Base-by-base conservation (phyloP, 495 filamentous ascomycete species). In the Lichina pygmaea region DNA sequence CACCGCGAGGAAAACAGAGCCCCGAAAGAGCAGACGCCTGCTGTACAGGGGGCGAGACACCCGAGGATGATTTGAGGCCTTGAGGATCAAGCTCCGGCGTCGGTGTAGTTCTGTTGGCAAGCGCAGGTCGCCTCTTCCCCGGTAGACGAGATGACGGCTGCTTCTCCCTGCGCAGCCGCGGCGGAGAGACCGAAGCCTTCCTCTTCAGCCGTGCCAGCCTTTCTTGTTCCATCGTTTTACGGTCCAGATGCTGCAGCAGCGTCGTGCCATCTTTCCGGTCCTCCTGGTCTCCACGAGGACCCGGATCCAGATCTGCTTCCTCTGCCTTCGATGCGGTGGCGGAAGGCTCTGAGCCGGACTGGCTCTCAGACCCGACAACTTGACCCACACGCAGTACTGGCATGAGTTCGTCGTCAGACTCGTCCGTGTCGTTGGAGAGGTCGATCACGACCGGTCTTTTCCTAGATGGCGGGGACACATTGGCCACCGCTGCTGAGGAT, bases 171-270 rank as follows among this genome's bases (percentile, higher is more conserved):
- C 13, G 36, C 10, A 39, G 53, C 0, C 77, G 81, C 8, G 65
- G 62, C 41, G 64, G 63, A 8, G 63, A 59, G n/a, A 57, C 58
- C 8, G 53, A 43, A n/a, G 66, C 60, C 55, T 78, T 73, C 48
- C 75, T 63, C 51, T 79, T 78, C 6, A 68, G 48, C 36, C 86
- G 67, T 13, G 75, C 77, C 8, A 93, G 66, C 16, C 86, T 70
- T 52, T 91, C 86, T 53, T 75, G 62, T 51, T 95, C 86, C 82
- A 93, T 89, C 48, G 75, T 65, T 55, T 78, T 80, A 8, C 85
- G 70, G 57, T 92, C 68, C 0, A 85, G 56, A 0, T 71, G 73
- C 4, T 32, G 44, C 13, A 46, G 38, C n/a, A 31, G n/a, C 24
- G 12, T 44, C 17, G 42, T 13, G 12, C 42, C 42, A 44, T n/a